Evolutionary conservation across 1,284 basidiomycete species (phyloP), one percentile per base, ranked within the genome.

Genomic region (Porodaedalea pini): DNA sequence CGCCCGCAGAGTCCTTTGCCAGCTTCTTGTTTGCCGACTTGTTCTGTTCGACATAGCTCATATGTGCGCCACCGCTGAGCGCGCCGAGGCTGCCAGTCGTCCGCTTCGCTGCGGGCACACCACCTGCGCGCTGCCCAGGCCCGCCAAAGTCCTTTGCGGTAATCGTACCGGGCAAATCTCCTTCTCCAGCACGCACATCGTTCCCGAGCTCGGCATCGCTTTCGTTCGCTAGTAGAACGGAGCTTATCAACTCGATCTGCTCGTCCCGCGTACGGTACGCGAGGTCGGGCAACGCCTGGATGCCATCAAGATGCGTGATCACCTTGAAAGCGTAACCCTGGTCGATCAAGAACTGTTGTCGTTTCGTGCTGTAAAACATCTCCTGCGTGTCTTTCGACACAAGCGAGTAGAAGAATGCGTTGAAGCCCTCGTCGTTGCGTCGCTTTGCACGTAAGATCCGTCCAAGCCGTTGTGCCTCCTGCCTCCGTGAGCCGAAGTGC

Each of bases 301-400:
- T 80, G 1, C 97, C 97, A 62, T 97, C 93, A 21, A 99, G 83
- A 66, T 97, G 92, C 6, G 97, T 99, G 72, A 99, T 99, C 56
- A 99, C 96, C 71, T 98, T 98, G 83, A 99, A 99, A 1, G 95
- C 92, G 73, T 99, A 99, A 0, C 95, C 95, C 75, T 98, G 90
- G 72, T 99, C 97, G 67, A 99, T 97, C 64, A 99, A 77, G 77
- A 99, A 99, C 67, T 98, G 94, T 71, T 99, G 97, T 19, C 97
- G 86, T 74, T 99, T 99, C 11, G 97, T 98, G 68, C 93, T 96
- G 78, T 98, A 99, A 75, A 89, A 99, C 94, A 99, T 99, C 75
- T 99, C 97, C 68, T 97, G 92, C 0, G 97, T 99, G 75, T 99
- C 96, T 71, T 97, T 98, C 37, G 94, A 97, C 43, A 99, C 97